Evolutionary conservation across 805 yeast genomes (phyloP).

Genomic region (Starmera dryadoides): DNA sequence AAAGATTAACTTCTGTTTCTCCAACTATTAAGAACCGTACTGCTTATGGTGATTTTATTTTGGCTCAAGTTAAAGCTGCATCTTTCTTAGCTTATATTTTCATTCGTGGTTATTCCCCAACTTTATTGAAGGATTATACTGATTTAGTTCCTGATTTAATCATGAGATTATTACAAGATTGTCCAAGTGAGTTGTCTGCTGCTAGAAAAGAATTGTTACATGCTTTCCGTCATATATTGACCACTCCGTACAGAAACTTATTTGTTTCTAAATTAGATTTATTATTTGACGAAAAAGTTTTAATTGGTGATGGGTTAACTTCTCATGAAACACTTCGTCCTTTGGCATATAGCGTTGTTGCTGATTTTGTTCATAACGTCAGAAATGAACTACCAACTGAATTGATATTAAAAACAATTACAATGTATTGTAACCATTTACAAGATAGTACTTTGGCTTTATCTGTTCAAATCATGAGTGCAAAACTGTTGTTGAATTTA

Average conservation of each 20-base stretch:
- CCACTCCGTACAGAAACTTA: conserved; percentile 76
- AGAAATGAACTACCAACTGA: conserved; percentile 73
- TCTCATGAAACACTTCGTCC: conserved; percentile 87
- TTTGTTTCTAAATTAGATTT: conserved; percentile 83
- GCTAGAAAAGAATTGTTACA: conserved; percentile 91
- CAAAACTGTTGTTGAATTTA: conserved; percentile 77
- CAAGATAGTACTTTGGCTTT: conserved; percentile 78
- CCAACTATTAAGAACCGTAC: conserved; percentile 69
- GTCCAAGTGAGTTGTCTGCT: conserved; percentile 87
- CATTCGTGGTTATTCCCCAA: conserved; percentile 74
- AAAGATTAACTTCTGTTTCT: conserved; percentile 62
- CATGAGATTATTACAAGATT: conserved; percentile 81
- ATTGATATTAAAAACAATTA: conserved; percentile 84
- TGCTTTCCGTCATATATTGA: conserved; percentile 90
- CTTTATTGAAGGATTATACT: conserved; percentile 47
- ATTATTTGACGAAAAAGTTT: conserved; percentile 76
- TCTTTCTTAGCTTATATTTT: conserved; percentile 90
- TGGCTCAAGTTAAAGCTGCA: conserved; percentile 94
- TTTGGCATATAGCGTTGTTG: conserved; percentile 89
- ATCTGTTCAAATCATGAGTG: conserved; percentile 95
- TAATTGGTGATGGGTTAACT: conserved; percentile 90
- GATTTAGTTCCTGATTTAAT: conserved; percentile 79
- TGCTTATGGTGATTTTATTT: conserved; percentile 79
- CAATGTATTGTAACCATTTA: conserved; percentile 70
- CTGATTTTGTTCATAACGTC: conserved; percentile 91